phyloP scores from a whole-genome alignment of 129 eudicot species.

The Escallonia herrerae region DNA sequence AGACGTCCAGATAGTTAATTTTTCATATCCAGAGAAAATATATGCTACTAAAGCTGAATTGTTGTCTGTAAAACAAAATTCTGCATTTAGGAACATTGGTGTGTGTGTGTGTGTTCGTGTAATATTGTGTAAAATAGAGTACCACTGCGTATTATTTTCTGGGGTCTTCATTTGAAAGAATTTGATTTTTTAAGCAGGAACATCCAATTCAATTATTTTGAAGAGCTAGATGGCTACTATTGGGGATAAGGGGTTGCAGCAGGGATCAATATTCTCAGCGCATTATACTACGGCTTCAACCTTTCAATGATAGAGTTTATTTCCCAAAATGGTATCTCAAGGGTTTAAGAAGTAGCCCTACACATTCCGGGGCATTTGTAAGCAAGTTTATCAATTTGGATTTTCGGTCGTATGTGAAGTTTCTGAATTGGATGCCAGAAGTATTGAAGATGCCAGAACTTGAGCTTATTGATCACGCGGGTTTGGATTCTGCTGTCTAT shows the following conservation, averaged over 20 bases:
- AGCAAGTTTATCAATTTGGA: constrained; percentile 75
- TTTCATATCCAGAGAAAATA: too few species aligned
- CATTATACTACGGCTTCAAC: constrained; percentile 72
- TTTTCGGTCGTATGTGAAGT: constrained; percentile 51
- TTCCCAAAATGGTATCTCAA: constrained; percentile 87
- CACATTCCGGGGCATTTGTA: constrained; percentile 54
- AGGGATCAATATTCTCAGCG: constrained; percentile 61
- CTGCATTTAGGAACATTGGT: too few species aligned
- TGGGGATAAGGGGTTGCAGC: constrained; percentile 73
- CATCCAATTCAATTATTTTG: constrained; percentile 13
- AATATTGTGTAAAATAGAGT: too few species aligned
- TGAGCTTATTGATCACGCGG: constrained; percentile 89
- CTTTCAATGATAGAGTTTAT: constrained; percentile 75
- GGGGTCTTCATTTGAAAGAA: too few species aligned
- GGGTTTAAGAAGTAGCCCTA: constrained; percentile 73
- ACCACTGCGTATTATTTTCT: too few species aligned
- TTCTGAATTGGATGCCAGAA: constrained; percentile 86
- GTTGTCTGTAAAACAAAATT: too few species aligned
- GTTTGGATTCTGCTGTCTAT: constrained; percentile 90
- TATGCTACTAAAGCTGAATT: too few species aligned
- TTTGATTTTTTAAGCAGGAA: neutral
- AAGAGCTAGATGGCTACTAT: constrained; percentile 65
- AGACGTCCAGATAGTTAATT: too few species aligned
- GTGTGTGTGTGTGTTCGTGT: too few species aligned
- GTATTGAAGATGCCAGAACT: constrained; percentile 89